A percentile compares a stretch with the other conserved stretches of the same genome.
Conservation (phyloP, 2,329 filamentous ascomycete genomes). For the Blastomyces parvus region DNA sequence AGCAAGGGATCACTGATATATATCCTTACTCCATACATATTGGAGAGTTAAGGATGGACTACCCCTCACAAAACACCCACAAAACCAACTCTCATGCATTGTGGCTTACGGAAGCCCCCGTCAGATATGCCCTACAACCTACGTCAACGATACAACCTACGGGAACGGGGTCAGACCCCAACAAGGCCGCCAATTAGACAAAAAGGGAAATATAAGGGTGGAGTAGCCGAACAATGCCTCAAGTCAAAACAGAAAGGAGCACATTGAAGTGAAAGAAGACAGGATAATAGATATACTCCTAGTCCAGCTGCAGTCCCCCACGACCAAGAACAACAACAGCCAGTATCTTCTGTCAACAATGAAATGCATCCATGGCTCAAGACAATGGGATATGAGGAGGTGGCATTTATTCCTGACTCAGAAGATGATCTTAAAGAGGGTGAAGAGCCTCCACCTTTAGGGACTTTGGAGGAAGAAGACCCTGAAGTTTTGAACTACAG, state of each 20-base stretch:
- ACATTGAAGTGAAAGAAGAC: background rate
- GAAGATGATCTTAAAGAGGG: constrained; percentile 4
- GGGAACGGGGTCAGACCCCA: background rate
- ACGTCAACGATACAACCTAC: constrained; percentile 5
- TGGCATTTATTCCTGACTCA: constrained; percentile 4
- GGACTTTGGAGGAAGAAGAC: background rate
- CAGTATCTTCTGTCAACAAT: background rate
- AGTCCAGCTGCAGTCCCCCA: background rate
- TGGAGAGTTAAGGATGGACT: background rate
- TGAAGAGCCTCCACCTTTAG: constrained; percentile 1
- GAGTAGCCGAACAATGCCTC: background rate
- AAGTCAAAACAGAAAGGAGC: background rate
- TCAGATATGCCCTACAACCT: constrained; percentile 6
- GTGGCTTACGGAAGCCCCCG: background rate
- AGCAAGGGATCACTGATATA: too few species aligned
- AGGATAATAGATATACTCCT: background rate
- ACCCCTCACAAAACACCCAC: background rate
- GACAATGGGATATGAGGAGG: background rate
- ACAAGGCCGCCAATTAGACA: constrained; percentile 1
- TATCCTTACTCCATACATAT: background rate
- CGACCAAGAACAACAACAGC: background rate
- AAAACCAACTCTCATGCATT: constrained; percentile 5
- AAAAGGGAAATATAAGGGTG: background rate
- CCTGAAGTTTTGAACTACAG: constrained; percentile 1
- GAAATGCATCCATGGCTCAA: constrained; percentile 6